Conservation (phyloP, 306 rosid genomes). For the Carpinus viminea region DNA sequence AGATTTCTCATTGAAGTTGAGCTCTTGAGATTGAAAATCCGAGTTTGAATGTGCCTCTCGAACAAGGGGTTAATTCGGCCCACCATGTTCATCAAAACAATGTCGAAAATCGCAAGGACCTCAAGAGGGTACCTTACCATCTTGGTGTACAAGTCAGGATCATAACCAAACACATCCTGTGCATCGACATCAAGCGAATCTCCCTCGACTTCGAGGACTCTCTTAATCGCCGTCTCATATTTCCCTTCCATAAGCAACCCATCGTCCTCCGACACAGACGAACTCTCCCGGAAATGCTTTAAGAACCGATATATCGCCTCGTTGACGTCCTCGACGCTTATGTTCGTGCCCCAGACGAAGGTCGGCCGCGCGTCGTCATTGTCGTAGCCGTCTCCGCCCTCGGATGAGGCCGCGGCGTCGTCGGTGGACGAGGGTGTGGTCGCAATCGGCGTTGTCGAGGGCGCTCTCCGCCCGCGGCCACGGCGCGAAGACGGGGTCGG, state of each 20-base stretch:
- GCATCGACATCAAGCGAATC: constrained; percentile 85
- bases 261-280: constrained; percentile 55
- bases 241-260: constrained; percentile 67
- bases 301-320: constrained; percentile 76
- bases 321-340: constrained; percentile 92
- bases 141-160: constrained; percentile 84
- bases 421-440: constrained; percentile 77
- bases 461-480: constrained; percentile 34
- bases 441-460: constrained; percentile 35
- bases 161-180: constrained; percentile 78
- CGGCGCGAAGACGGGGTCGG: constrained; percentile 30
- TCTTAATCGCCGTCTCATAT: constrained; percentile 65
- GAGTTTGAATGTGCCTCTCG: constrained; percentile 89
- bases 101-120: constrained; percentile 91
- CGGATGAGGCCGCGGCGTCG: constrained; percentile 66
- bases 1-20: constrained; percentile 90
- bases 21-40: constrained; percentile 74
- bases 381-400: constrained; percentile 77
- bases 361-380: constrained; percentile 83
- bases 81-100: constrained; percentile 95
- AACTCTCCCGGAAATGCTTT: constrained; percentile 62
- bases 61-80: constrained; percentile 69
- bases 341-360: constrained; percentile 89
- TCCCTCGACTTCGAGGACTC: constrained; percentile 73
- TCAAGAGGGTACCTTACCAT: constrained; percentile 95